Evolutionary conservation across 2,329 filamentous ascomycete species (phyloP), one percentile per base, ranked within the genome.

Genomic region (Thelonectria olida): DNA sequence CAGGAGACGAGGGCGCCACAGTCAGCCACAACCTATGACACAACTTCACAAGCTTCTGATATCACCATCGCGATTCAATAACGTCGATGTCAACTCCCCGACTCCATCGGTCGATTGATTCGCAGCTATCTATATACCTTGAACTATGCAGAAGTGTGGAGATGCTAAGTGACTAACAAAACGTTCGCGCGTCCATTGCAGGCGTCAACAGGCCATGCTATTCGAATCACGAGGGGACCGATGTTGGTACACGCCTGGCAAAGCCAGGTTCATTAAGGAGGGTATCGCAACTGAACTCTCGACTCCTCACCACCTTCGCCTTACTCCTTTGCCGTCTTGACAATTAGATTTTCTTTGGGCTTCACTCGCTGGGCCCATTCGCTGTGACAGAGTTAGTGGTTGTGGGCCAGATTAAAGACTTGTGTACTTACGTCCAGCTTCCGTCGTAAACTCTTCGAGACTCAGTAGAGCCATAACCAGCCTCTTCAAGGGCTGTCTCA

Each of bases 361-460:
- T 81, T 81, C 39, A 89, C 87, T 57, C 88, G 81, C 72, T 90
- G 88, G 36, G 88, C 89, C 88, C 88, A 91, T 79, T 89, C 87
- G 22, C 87, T 89, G 58, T 61, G 15, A 58, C 28, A 39, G 27
- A 54, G 73, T 80, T 71, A 78, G 74, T 65, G 62, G 44, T 52
- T 54, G 41, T 28, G 13, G 31, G 7, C 49, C 31, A 47, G 15
- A 38, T n/a, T 50, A 36, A 54, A 12, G 22, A 19, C n/a, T 28
- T 13, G 38, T 57, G 10, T 9, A 90, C 92, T 88, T 83, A 97
- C 86, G 96, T 98, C 96, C 96, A 99, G 78, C 94, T 97, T 48
- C 96, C 96, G 76, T 99, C 96, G 73, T 99, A 99, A 20, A 99
- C 84, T 73, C 86, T 89, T 67, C 92, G 87, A 55, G 86, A 86